These are phyloP conservation scores for Suillus subluteus DNA, from an alignment of 768 basidiomycete species.

Conservation along the genomic window DNA sequence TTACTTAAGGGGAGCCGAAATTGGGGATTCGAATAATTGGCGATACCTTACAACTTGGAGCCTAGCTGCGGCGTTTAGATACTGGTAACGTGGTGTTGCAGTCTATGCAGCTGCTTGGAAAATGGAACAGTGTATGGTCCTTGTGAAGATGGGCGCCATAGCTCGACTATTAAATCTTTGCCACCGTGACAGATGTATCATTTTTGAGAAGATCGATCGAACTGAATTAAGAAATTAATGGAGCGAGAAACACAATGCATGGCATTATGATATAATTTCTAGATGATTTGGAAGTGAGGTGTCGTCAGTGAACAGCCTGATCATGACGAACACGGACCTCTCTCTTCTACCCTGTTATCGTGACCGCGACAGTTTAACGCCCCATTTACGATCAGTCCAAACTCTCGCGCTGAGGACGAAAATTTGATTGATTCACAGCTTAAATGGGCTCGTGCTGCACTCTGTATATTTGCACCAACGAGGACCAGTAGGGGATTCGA, in stretches of 20 bases:
- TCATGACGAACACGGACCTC: background rate
- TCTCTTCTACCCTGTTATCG: too few species aligned
- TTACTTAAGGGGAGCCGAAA: background rate
- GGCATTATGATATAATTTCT: background rate
- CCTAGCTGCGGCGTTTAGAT: background rate
- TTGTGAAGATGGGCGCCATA: background rate
- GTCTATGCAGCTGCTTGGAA: background rate
- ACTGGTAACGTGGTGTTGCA: background rate
- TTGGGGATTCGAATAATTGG: background rate
- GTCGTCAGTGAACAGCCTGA: background rate
- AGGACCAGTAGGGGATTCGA: too few species aligned
- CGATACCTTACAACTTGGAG: background rate
- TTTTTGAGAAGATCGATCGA: background rate
- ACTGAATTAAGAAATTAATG: background rate
- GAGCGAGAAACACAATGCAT: too few species aligned
- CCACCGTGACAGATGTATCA: background rate
- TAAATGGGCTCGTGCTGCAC: background rate
- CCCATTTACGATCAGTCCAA: background rate
- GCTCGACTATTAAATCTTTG: background rate
- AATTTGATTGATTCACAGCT: background rate
- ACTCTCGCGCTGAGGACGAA: background rate
- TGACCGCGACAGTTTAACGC: background rate
- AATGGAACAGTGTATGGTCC: background rate
- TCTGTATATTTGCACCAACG: too few species aligned
- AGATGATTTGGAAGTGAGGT: background rate